Base-by-base conservation (phyloP, 345 rosid genomes). In the Laguncularia racemosa region DNA sequence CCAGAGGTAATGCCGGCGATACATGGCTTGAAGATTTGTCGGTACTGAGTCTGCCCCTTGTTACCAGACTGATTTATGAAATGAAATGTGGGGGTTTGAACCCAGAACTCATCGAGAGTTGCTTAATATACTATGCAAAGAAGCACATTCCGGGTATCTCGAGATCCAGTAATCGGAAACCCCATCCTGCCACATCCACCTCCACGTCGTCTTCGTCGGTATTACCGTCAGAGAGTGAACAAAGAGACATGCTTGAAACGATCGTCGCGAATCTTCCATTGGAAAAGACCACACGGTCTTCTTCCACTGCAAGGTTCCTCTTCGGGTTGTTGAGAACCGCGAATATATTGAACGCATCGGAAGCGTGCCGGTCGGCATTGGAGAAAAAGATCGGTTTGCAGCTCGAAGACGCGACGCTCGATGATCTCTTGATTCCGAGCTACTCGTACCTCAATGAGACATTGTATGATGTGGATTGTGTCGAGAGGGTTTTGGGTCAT, bases 381-480 rank as follows among this genome's bases (percentile, higher is more conserved):
- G 96, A 93, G 83, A 89, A 71, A 68, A 89, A 84, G 78, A 85
- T 93, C 16, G 97, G 90, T 47, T 68, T 74, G 33, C 95, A 85
- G 72, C 88, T 93, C 13, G 97, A 93, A 38, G 76, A 76, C 71
- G 96, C 91, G 44, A 78, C 88, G 44, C 83, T 89, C 13, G 99
- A 93, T 69, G 99, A 93, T 74, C 64, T 93, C 20, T 78, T 93
- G 56, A 86, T 93, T 47, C 99, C 99, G 3, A 93, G 99, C 70
- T 93, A 93, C 55, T 93, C 99, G 0, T 87, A 89, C 75, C 85
- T 89, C 40, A 85, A 85, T 55, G 99, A 93, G 68, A 93, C 99
- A 0, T 67, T 93, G 56, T 93, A 93, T 54, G 96, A 93, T 40
- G 97, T 93, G n/a, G 91, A 89, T 70, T 87, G 96, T 73, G 72